Conservation (phyloP, 2,329 filamentous ascomycete genomes). For the Scedosporium boydii region DNA sequence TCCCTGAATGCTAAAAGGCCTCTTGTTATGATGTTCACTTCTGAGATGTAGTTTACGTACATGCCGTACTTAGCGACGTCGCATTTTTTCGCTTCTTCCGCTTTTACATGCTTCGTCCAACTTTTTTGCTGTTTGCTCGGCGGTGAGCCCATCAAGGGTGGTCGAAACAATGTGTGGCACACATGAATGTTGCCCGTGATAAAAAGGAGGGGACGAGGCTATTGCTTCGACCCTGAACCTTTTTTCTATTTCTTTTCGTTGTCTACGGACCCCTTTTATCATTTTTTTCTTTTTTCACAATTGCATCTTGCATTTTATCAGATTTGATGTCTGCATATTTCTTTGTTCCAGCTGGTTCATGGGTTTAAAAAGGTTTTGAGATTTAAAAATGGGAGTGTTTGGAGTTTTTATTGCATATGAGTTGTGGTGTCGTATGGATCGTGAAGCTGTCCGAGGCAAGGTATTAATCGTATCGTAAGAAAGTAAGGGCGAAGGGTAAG, state of each 20-base stretch:
- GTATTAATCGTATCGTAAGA: too few species aligned
- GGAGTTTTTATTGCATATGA: not conserved
- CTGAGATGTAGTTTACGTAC: conserved; percentile 7
- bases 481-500: too few species aligned
- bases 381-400: conserved; percentile 6
- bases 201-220: not conserved
- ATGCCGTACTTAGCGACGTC: conserved; percentile 6
- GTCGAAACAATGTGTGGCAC: not conserved
- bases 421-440: not conserved
- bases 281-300: conserved; percentile 2
- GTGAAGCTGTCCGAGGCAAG: not conserved
- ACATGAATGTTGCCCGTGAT: not conserved
- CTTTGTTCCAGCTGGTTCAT: not conserved
- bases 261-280: not conserved
- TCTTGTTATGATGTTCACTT: not conserved
- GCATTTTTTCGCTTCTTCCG: not conserved
- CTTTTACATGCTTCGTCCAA: not conserved
- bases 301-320: not conserved
- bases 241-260: conserved; percentile 1
- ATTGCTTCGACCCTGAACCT: not conserved
- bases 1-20: not conserved
- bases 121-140: not conserved
- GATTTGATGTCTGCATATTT: conserved; percentile 2
- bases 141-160: not conserved
- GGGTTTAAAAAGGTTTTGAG: not conserved